Percentiles rank a stretch among this genome's conserved stretches.
phyloP scores from a whole-genome alignment of 2,329 filamentous ascomycete genomes.

The Epichloe typhina region DNA sequence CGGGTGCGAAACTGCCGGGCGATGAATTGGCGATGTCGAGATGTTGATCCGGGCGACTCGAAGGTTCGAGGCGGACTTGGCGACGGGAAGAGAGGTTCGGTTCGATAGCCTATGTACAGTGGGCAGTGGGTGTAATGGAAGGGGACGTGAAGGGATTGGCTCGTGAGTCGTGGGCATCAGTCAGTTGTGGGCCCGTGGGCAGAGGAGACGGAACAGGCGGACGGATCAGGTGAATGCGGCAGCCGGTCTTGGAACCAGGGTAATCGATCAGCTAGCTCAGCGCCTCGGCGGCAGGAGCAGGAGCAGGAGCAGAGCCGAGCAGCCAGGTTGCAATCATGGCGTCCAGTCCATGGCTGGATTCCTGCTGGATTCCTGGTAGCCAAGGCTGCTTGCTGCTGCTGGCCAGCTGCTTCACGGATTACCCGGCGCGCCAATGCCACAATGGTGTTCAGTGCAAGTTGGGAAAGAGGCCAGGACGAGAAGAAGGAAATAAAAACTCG shows the following conservation, averaged over 20 bases:
- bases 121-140: not conserved
- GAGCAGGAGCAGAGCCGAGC: not conserved
- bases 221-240: constrained; percentile 7
- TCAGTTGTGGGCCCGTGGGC: constrained; percentile 4
- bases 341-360: too few species aligned
- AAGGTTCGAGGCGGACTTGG: not conserved
- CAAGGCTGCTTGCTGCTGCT: too few species aligned
- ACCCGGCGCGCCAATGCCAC: too few species aligned
- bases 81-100: not conserved
- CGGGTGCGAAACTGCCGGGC: not conserved
- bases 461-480: too few species aligned
- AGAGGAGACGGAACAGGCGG: not conserved
- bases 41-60: not conserved
- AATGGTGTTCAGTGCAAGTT: too few species aligned
- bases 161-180: constrained; percentile 2
- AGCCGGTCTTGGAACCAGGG: not conserved
- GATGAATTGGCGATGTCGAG: constrained; percentile 1
- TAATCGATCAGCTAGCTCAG: not conserved
- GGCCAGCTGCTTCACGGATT: too few species aligned
- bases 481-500: too few species aligned
- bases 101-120: not conserved
- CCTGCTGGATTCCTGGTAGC: too few species aligned
- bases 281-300: not conserved
- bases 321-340: too few species aligned
- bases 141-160: constrained; percentile 1